Evolutionary conservation across 2,329 filamentous ascomycete genomes (phyloP).

Genomic region (Clonostachys chloroleuca): DNA sequence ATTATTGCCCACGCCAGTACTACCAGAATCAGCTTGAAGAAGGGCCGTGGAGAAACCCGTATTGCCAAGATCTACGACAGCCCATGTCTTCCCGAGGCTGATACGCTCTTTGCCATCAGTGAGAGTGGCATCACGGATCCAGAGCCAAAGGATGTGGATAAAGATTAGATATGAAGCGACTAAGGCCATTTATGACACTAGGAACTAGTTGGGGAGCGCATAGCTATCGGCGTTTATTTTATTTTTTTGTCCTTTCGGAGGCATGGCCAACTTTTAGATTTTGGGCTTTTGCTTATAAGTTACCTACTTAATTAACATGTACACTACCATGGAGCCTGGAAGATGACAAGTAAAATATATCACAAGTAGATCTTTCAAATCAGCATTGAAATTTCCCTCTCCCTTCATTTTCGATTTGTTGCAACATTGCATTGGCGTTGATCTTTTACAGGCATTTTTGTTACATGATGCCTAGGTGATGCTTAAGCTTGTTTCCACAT

Average conservation of each 20-base stretch:
- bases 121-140: slow-evolving; percentile 97
- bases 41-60: slow-evolving; percentile 89
- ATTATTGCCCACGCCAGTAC: slow-evolving; percentile 98
- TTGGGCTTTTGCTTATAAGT: background rate
- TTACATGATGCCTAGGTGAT: too few species aligned
- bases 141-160: slow-evolving; percentile 90
- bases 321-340: too few species aligned
- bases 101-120: slow-evolving; percentile 93
- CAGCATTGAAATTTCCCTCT: too few species aligned
- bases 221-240: too few species aligned
- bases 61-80: slow-evolving; percentile 99
- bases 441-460: too few species aligned
- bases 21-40: slow-evolving; percentile 90
- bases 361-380: too few species aligned
- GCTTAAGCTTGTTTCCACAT: slow-evolving; percentile 25
- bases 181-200: background rate
- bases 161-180: slow-evolving; percentile 45
- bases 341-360: too few species aligned
- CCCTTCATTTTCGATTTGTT: too few species aligned
- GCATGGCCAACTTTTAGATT: background rate
- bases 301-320: background rate
- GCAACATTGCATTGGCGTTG: too few species aligned
- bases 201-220: background rate
- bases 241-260: too few species aligned
- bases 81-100: slow-evolving; percentile 92